phyloP scores from a whole-genome alignment of 2,329 filamentous ascomycete species.

The Davidsoniella virescens region DNA sequence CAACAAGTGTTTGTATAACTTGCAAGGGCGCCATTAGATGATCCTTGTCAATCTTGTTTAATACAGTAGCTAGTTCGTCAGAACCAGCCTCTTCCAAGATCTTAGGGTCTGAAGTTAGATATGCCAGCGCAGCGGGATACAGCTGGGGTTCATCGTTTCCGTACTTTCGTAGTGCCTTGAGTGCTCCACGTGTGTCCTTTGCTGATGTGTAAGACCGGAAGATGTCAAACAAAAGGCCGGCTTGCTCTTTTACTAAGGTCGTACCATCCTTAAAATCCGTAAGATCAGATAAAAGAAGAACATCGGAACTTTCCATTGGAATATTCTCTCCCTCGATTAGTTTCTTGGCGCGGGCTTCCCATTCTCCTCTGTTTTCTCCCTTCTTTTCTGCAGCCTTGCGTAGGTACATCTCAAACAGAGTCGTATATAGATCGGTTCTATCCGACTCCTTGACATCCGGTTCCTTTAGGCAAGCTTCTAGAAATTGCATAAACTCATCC shows the following conservation, averaged over 20 bases:
- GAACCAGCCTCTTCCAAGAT: slow-evolving; percentile 72
- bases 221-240: slow-evolving; percentile 82
- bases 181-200: slow-evolving; percentile 78
- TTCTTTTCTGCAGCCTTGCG: slow-evolving; percentile 69
- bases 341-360: slow-evolving; percentile 81
- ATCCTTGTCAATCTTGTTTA: slow-evolving; percentile 77
- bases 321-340: slow-evolving; percentile 68
- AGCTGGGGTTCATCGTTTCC: slow-evolving; percentile 80
- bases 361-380: slow-evolving; percentile 54
- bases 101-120: slow-evolving; percentile 72
- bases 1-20: slow-evolving; percentile 80
- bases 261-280: slow-evolving; percentile 83
- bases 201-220: slow-evolving; percentile 91
- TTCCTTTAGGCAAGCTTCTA: slow-evolving; percentile 72
- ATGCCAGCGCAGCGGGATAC: slow-evolving; percentile 81
- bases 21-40: slow-evolving; percentile 90
- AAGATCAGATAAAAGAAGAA: slow-evolving; percentile 80
- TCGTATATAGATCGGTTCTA: slow-evolving; percentile 77
- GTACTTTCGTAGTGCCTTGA: slow-evolving; percentile 81
- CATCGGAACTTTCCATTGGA: slow-evolving; percentile 86
- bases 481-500: slow-evolving; percentile 77
- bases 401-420: slow-evolving; percentile 94
- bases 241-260: slow-evolving; percentile 82
- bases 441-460: slow-evolving; percentile 55
- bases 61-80: slow-evolving; percentile 63